Evolutionary conservation across 208 protist species (phyloP).

Genomic region (Trypanosoma avium): DNA sequence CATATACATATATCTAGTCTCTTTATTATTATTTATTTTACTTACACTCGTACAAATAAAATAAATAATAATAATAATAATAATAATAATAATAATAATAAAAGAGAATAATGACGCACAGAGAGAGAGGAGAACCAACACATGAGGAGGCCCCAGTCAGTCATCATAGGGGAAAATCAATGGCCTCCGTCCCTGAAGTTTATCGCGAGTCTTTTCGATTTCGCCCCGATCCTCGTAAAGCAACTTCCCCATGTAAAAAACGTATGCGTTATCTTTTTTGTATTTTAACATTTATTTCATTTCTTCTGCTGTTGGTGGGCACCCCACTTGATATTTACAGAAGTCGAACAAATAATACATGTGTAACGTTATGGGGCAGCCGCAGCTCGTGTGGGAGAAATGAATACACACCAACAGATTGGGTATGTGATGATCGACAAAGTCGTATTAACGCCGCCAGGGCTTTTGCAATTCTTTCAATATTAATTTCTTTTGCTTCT

Average conservation of each 20-base stretch:
- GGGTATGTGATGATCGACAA: neutral
- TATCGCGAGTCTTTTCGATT: constrained; percentile 5
- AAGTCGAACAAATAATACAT: neutral
- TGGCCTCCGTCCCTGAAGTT: neutral
- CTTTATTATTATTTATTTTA: neutral
- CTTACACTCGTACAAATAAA: neutral
- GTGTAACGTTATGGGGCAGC: neutral
- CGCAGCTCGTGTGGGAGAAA: neutral
- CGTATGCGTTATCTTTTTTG: neutral
- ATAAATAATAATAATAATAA: neutral
- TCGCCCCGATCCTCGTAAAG: neutral
- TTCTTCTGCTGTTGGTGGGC: neutral
- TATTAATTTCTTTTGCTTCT: neutral
- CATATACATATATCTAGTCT: neutral
- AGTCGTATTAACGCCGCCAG: neutral
- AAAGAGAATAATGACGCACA: neutral
- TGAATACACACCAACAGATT: neutral
- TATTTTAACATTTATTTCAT: neutral
- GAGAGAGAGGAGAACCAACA: neutral
- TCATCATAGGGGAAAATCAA: neutral
- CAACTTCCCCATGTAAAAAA: neutral
- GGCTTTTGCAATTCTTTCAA: neutral
- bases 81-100: neutral
- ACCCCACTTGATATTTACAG: neutral
- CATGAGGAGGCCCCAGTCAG: neutral